These are phyloP conservation scores for Orbilia quercus DNA, from an alignment of 2,329 filamentous ascomycete genomes.

Conservation along the genomic window DNA sequence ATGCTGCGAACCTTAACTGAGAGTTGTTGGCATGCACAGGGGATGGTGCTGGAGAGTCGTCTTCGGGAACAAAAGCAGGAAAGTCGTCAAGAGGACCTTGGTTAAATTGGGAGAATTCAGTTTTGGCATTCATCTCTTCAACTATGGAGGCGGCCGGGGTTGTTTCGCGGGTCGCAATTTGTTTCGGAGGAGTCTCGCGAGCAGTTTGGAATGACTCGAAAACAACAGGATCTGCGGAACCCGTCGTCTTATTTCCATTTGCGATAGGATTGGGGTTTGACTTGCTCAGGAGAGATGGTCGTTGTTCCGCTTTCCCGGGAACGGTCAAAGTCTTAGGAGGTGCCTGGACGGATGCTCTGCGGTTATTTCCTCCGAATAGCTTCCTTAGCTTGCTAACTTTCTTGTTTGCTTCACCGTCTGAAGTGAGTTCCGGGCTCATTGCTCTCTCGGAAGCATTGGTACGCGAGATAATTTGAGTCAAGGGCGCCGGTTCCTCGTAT, in stretches of 20 bases:
- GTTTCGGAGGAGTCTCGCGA: constrained; percentile 33
- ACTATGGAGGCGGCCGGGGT: constrained; percentile 47
- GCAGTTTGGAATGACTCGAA: constrained; percentile 40
- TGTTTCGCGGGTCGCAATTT: constrained; percentile 41
- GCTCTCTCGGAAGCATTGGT: constrained; percentile 57
- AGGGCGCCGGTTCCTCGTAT: constrained; percentile 35
- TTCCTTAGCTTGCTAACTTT: constrained; percentile 55
- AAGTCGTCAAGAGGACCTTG: constrained; percentile 83
- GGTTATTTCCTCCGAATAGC: constrained; percentile 37
- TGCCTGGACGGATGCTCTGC: constrained; percentile 47
- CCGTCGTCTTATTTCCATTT: constrained; percentile 30
- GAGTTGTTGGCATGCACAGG: constrained; percentile 63
- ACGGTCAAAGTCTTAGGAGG: constrained; percentile 34
- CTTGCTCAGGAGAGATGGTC: constrained; percentile 43
- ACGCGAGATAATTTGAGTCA: constrained; percentile 36
- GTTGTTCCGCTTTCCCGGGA: constrained; percentile 39
- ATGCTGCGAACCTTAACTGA: constrained; percentile 32
- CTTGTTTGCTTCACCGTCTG: constrained; percentile 58
- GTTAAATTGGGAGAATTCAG: constrained; percentile 76
- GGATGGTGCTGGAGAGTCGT: constrained; percentile 65
- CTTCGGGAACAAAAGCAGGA: constrained; percentile 78
- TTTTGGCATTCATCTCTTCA: constrained; percentile 55
- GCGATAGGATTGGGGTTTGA: constrained; percentile 16
- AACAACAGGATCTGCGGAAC: constrained; percentile 15
- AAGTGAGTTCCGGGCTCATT: constrained; percentile 60